Evolutionary conservation across 805 yeast species (phyloP).

Genomic region (Yarrowia hollandica): DNA sequence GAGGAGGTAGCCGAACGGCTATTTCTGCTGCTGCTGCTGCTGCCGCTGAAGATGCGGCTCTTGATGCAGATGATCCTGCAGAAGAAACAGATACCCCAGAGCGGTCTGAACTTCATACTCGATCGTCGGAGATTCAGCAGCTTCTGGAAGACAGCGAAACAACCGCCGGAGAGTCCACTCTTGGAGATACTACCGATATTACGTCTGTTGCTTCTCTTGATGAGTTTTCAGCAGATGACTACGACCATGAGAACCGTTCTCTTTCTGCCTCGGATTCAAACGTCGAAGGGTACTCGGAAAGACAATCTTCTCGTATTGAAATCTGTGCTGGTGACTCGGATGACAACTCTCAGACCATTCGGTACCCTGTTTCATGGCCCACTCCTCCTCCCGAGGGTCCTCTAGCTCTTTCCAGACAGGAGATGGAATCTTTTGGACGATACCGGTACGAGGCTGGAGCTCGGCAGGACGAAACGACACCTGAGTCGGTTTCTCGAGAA

Average conservation of each 20-base stretch:
- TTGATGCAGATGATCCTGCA: neutral
- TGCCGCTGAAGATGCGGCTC: neutral
- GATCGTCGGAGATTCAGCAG: slow-evolving; percentile 11
- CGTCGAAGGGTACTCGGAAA: slow-evolving; percentile 15
- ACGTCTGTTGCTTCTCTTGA: neutral
- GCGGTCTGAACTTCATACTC: neutral
- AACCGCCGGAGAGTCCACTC: neutral
- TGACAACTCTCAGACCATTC: slow-evolving; percentile 15
- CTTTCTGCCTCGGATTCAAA: slow-evolving; percentile 19
- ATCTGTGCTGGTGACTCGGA: slow-evolving; percentile 11
- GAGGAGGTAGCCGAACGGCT: neutral
- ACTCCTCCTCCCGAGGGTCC: slow-evolving; percentile 35
- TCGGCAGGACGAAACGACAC: neutral
- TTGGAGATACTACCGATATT: neutral
- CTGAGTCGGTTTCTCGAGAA: neutral
- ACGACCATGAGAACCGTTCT: neutral
- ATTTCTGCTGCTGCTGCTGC: neutral
- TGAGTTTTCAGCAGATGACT: neutral
- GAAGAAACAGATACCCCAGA: neutral
- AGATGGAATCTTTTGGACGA: neutral
- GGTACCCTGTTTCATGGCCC: slow-evolving; percentile 30
- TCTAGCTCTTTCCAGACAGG: neutral
- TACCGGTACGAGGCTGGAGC: slow-evolving; percentile 23
- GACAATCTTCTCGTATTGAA: slow-evolving; percentile 2
- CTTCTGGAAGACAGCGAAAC: slow-evolving; percentile 21